phyloP scores from a whole-genome alignment of 2,329 filamentous ascomycete genomes.

The Chrysoporthe cubensis region DNA sequence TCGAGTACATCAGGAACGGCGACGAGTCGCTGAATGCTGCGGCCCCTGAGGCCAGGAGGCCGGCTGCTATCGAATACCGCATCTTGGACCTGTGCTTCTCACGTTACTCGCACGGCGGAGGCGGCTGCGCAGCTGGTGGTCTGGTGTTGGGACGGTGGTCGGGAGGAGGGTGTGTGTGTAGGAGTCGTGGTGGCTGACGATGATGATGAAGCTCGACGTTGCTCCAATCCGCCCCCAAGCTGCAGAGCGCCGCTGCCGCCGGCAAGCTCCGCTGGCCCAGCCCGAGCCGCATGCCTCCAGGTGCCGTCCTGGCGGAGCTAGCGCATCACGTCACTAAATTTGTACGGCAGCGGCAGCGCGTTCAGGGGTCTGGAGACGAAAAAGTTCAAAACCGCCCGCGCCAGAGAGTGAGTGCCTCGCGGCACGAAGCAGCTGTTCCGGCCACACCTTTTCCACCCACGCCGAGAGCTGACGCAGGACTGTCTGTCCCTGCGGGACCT shows the following conservation, averaged over 20 bases:
- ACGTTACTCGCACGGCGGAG: not conserved
- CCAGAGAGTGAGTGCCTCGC: too few species aligned
- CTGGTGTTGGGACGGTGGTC: not conserved
- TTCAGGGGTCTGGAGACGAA: constrained; percentile 25
- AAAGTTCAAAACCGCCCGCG: constrained; percentile 19
- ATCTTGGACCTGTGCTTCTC: constrained; percentile 44
- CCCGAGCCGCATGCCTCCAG: constrained; percentile 15
- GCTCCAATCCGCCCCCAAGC: constrained; percentile 11
- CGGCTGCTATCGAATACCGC: constrained; percentile 57
- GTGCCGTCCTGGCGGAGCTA: constrained; percentile 16
- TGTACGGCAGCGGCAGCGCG: constrained; percentile 19
- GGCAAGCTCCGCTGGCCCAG: constrained; percentile 23
- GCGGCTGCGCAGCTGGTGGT: constrained; percentile 3
- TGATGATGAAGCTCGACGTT: constrained; percentile 24
- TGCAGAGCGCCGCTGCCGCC: constrained; percentile 20
- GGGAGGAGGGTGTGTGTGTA: not conserved
- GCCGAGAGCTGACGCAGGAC: too few species aligned
- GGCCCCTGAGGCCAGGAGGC: constrained; percentile 60
- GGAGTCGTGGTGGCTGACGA: constrained; percentile 5
- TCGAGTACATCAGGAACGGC: constrained; percentile 88
- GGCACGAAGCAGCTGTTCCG: too few species aligned
- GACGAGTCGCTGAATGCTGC: constrained; percentile 84
- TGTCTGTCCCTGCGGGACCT: not conserved
- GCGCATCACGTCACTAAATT: constrained; percentile 27
- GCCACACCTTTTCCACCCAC: not conserved